Base-by-base conservation (phyloP, 495 filamentous ascomycete species). In the Letharia columbiana region DNA sequence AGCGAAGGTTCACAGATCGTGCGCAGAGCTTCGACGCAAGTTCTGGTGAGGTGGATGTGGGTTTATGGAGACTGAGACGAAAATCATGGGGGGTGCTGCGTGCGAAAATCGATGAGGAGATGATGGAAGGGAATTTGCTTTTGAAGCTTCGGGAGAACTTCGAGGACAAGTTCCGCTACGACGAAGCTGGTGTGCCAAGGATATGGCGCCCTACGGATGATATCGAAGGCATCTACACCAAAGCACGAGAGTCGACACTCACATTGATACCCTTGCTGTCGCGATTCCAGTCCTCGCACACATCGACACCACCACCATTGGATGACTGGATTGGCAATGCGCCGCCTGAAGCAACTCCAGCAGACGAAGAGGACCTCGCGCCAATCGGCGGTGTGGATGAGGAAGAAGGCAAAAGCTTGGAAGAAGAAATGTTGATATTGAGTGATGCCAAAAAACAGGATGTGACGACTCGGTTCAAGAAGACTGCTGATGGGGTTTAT, bases 131-230 rank as follows among this genome's bases (percentile, higher is more conserved):
- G 65, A 98, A 98, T 73, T 83, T 98, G 62, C 78, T 98, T 11
- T 83, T 98, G 66, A 98, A 98, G 76, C 83, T 98, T 40, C 87
- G 94, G 10, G 94, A 98, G 77, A 98, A 97, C 76, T 98, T 98
- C 69, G 94, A 98, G 72, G 94, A 98, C 77, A 96, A 95, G 73
- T 98, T 98, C 83, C 89, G 94, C 64, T 98, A 98, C 71, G 95
- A 98, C 68, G 92, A 96, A 59, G 86, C 85, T 18, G 95, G 95
- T 45, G 95, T 98, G 4, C 94, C 94, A 7, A 82, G 94, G 47
- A 96, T 98, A 72, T 98, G 94, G 94, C 88, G 95, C 31, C 94
- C 94, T 3, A 92, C 89, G 0, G 94, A 98, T 74, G 94, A 98
- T 73, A 98, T 98, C 71, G 95, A 98, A 76, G 91, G 92, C 56